Evolutionary conservation across 1,284 basidiomycete species (phyloP), one percentile per base, ranked within the genome.

Genomic region (Dichomitus squalens): DNA sequence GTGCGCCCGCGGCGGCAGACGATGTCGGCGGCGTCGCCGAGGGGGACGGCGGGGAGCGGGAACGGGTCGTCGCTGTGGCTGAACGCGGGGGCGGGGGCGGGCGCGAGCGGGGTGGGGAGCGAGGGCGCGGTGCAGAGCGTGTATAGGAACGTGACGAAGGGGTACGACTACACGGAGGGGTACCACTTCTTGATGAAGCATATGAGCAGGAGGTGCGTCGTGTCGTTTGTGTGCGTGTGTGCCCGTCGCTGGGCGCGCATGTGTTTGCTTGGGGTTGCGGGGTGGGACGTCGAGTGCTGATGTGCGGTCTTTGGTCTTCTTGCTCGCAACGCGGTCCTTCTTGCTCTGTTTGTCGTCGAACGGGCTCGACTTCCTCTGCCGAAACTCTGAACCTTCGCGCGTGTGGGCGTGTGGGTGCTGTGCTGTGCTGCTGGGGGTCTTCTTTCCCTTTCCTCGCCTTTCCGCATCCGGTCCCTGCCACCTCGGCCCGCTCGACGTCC

Each of bases 181-280:
- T 97, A 96, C 72, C 95, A 96, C 72, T 91, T 91, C 71, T 78
- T 97, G 66, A 96, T 97, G 92, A 92, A 93, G 75, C 91, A 94
- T 72, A 79, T 97, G 52, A 89, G 89, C 47, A 84, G 83, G 66
- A 85, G 92, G 92, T 95, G 72, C 73, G 86, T 85, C 64, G 12
- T 14, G 18, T n/a, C 46, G 34, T 53, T 52, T 53, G 40, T 51
- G 60, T 52, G 25, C 40, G 47, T 39, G 52, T 23, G 56, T 35
- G 58, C 46, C 49, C 7, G 51, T 12, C 36, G 40, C 52, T 61
- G 39, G 59, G 43, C 40, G 25, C 20, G 29, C 44, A 20, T 29
- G 31, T 29, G 27, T 27, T 36, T 18, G 16, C 11, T 31, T 31
- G 29, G 6, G 29, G 29, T 31, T 11, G 11, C 29, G 29, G 29